Conservation (phyloP, 352 stramenopile genomes). For the Phytophthora fragariaefolia region DNA sequence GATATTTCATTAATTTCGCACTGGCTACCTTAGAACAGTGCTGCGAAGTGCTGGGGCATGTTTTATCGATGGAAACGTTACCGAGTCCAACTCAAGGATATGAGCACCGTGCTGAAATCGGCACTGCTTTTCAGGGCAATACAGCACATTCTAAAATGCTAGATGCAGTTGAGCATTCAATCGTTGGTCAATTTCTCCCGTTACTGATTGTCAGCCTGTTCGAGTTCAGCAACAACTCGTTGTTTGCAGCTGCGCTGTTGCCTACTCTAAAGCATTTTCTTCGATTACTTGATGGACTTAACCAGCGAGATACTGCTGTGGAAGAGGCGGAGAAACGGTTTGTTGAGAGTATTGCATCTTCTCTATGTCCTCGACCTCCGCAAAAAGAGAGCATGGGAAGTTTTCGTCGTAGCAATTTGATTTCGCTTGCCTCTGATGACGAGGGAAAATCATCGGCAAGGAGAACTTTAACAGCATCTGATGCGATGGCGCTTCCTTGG, state of each 20-base stretch:
- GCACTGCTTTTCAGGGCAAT: not conserved
- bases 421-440: conserved; percentile 5
- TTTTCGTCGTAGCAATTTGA: conserved; percentile 24
- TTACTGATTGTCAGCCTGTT: conserved; percentile 61
- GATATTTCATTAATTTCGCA: conserved; percentile 57
- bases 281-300: conserved; percentile 55
- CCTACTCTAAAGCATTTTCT: conserved; percentile 53
- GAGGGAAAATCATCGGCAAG: conserved; percentile 4
- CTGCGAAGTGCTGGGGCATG: conserved; percentile 43
- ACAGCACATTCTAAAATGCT: conserved; percentile 18
- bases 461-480: conserved; percentile 23
- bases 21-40: conserved; percentile 34
- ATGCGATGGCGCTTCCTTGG: conserved; percentile 57
- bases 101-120: not conserved
- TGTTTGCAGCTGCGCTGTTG: conserved; percentile 61
- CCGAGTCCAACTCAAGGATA: conserved; percentile 40
- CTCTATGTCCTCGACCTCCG: not conserved
- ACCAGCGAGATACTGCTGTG: conserved; percentile 27
- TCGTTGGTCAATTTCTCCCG: conserved; percentile 66
- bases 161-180: conserved; percentile 42
- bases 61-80: conserved; percentile 28
- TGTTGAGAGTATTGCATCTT: conserved; percentile 29
- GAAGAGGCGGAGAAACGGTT: conserved; percentile 36
- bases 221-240: conserved; percentile 59
- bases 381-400: conserved; percentile 18